Conservation (phyloP, 2,329 filamentous ascomycete species). For the Elsinoe australis region DNA sequence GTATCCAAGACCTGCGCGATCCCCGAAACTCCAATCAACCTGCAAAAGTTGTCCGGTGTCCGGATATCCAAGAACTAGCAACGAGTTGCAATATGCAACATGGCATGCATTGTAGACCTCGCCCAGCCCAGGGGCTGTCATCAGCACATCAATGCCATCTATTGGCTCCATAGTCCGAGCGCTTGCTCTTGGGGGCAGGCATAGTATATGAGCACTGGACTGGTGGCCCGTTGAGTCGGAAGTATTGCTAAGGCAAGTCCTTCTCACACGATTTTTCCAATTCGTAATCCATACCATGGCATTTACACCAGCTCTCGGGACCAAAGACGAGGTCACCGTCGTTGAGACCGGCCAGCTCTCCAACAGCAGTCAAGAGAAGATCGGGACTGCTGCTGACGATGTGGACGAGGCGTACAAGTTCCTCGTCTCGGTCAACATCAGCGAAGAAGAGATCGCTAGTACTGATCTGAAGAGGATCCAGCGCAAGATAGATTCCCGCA, state of each 20-base stretch:
- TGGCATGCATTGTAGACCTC: background rate
- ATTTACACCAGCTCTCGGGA: background rate
- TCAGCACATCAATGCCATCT: too few species aligned
- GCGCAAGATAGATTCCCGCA: constrained; percentile 51
- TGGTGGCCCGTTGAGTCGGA: too few species aligned
- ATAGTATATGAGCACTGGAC: too few species aligned
- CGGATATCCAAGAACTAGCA: background rate
- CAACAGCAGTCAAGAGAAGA: constrained; percentile 4
- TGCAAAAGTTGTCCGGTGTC: background rate
- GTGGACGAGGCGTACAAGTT: constrained; percentile 6
- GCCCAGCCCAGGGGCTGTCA: too few species aligned
- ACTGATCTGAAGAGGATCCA: constrained; percentile 38
- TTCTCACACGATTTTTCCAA: background rate
- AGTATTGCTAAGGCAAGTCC: too few species aligned
- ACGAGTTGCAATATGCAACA: too few species aligned
- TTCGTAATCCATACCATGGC: background rate
- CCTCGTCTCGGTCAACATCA: constrained; percentile 5
- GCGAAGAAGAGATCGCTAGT: background rate
- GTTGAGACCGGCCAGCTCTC: background rate
- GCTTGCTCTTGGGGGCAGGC: too few species aligned
- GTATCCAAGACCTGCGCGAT: background rate
- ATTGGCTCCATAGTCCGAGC: too few species aligned
- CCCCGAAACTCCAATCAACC: constrained; percentile 1
- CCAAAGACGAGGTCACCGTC: background rate
- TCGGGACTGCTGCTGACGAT: constrained; percentile 2